Conservation (phyloP, 306 rosid genomes). For the Castanea mollissima region DNA sequence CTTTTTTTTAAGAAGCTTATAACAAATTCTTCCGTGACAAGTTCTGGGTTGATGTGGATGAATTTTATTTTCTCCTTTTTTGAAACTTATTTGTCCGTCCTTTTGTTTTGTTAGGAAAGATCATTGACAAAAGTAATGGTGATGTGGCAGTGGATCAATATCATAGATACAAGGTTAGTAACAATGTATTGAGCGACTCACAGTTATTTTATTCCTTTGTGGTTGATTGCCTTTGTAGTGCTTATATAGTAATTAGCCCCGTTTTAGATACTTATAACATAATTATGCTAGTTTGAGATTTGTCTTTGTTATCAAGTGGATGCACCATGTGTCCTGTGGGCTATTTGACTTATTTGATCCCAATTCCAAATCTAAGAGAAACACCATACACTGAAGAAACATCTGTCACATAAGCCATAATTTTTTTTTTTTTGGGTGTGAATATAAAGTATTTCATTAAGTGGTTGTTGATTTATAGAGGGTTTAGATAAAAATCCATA, state of each 20-base stretch:
- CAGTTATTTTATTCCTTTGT: slow-evolving; percentile 2
- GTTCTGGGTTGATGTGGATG: neutral
- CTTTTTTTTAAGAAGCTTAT: neutral
- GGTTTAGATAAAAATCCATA: neutral
- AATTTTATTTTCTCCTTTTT: slow-evolving; percentile 7
- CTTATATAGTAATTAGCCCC: neutral
- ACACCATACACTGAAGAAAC: neutral
- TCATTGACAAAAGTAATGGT: slow-evolving; percentile 73
- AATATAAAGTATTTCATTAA: neutral
- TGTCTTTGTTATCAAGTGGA: no score
- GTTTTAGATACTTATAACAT: no score
- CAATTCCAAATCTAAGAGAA: neutral
- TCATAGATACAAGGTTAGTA: slow-evolving; percentile 76
- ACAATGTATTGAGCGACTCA: neutral
- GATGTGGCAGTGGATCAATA: slow-evolving; percentile 91
- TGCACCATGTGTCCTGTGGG: neutral
- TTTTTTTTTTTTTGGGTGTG: neutral
- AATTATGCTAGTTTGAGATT: no score
- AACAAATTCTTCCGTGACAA: neutral
- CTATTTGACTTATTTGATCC: neutral
- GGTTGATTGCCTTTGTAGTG: neutral
- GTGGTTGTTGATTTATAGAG: neutral
- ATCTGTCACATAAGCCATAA: neutral
- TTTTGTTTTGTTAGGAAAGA: slow-evolving; percentile 55
- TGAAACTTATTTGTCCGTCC: neutral